Conservation (phyloP, 78 protist genomes). For the Planoprotostelium fungivorum region DNA sequence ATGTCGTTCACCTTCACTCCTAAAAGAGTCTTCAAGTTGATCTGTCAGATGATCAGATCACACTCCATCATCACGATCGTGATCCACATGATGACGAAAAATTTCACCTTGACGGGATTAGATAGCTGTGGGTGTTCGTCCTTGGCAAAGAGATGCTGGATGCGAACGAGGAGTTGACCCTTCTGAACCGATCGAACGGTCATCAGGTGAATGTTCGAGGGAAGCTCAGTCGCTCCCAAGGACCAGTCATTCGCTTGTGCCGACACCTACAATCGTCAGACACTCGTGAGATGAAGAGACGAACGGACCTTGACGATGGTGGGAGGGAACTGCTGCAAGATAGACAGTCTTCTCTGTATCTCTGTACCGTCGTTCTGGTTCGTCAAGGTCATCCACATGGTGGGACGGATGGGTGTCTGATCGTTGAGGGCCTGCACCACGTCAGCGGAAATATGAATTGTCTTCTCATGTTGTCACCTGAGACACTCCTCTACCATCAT, state of each 20-base stretch:
- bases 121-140: background rate
- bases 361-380: background rate
- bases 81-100: background rate
- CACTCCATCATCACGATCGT: no score
- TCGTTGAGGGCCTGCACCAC: background rate
- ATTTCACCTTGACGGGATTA: background rate
- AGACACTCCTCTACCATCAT: slow-evolving; percentile 84
- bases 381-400: background rate
- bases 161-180: background rate
- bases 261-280: background rate
- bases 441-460: no score
- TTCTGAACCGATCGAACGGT: background rate
- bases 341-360: background rate
- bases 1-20: background rate
- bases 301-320: background rate
- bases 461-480: slow-evolving; percentile 12
- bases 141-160: background rate
- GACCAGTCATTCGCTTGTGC: background rate
- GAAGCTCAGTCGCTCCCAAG: background rate
- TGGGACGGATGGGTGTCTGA: background rate
- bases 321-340: background rate
- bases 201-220: background rate
- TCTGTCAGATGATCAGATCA: no score
- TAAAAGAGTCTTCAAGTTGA: background rate
- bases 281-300: background rate